Base-by-base conservation (phyloP, 495 filamentous ascomycete species). In the Penicillium crystallinum region DNA sequence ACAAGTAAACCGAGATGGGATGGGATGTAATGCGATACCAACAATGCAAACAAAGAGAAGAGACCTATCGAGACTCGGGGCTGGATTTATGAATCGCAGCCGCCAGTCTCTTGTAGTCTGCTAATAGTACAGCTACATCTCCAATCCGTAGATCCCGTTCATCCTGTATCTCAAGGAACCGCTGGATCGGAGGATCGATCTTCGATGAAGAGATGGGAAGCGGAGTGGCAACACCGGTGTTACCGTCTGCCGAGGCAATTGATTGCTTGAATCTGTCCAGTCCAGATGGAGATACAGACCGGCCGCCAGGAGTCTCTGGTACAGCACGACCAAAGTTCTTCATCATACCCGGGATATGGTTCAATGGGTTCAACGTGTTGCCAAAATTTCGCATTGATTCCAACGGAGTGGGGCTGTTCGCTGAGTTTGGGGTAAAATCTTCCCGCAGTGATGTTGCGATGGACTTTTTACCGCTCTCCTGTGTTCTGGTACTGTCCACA, bases 51-150 rank as follows among this genome's bases (percentile, higher is more conserved):
- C 8, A 15, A 2, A 22, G 15, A 43, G 11, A 2, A 22, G 15
- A 43, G 11, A 39, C 11, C 47, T 29, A 63, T 23, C 51, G 35
- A 57, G 59, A 46, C 19, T 44, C 53, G 54, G 76, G 37, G 62
- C 67, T 52, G 64, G 77, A 42, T 77, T 64, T 68, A 10, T 53
- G 54, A 6, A 77, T 43, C 9, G 54, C 56, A 33, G 66, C 56
- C 4, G 88, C 89, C 11, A 99, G 71, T 42, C 91, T 74, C 55
- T 91, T 85, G 66, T 97, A 99, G 68, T 97, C 93, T 58, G 81
- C 81, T 46, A 99, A 69, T 53, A 99, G 63, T 50, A 88, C 83
- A 34, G 88, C 71, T 35, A 97, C 84, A 60, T 99, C 93, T 17
- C 84, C 84, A 40, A 97, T 67, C 47, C 77, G 85, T 38, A 99